Evolutionary conservation across 306 rosid species (phyloP).

Genomic region (Hippophae gyantsensis): DNA sequence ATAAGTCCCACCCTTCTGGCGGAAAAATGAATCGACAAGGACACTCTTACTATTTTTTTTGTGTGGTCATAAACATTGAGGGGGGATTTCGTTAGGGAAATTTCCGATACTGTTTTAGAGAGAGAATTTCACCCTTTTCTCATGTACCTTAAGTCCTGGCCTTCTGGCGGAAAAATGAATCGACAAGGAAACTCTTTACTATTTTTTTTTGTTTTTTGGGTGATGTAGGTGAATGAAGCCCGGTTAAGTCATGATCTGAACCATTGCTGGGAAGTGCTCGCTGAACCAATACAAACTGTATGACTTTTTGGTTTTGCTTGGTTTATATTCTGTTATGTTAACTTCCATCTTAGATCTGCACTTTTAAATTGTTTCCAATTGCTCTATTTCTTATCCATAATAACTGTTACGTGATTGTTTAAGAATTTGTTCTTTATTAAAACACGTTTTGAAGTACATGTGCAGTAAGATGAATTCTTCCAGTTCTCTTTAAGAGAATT

Average conservation of each 20-base stretch:
- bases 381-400: no score
- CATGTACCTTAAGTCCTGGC: no score
- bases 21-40: not conserved
- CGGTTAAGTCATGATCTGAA: slow-evolving; percentile 71
- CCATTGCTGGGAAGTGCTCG: slow-evolving; percentile 91
- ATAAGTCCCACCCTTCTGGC: not conserved
- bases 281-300: slow-evolving; percentile 94
- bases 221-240: slow-evolving; percentile 58
- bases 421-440: no score
- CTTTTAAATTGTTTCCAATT: no score
- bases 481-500: not conserved
- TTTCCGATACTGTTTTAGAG: no score
- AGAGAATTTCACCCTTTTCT: no score
- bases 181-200: not conserved
- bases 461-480: not conserved
- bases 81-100: no score
- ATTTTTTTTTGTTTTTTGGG: slow-evolving; percentile 7
- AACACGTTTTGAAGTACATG: no score
- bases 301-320: slow-evolving; percentile 15
- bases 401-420: no score
- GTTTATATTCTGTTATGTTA: not conserved
- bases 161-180: not conserved
- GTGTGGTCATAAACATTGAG: not conserved
- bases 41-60: not conserved
- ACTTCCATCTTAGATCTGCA: no score